These are phyloP conservation scores for Yamadazyma takamatsuzukensis DNA, from an alignment of 805 yeast species.

Conservation along the genomic window DNA sequence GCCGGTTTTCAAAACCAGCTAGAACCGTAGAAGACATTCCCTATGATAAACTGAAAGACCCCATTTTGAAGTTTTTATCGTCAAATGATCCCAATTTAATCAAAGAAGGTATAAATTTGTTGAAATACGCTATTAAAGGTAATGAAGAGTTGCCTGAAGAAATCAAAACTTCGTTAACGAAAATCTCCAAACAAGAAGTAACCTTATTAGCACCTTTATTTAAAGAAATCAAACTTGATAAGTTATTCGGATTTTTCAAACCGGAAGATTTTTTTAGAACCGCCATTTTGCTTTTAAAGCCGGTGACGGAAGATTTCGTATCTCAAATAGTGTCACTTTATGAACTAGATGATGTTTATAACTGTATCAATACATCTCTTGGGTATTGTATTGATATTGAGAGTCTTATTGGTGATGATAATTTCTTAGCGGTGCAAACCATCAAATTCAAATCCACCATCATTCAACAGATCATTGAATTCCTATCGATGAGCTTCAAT, in stretches of 20 bases:
- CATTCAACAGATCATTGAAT: constrained; percentile 22
- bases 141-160: constrained; percentile 30
- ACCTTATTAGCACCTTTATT: constrained; percentile 29
- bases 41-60: no score
- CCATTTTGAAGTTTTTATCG: no score
- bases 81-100: constrained; percentile 28
- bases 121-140: constrained; percentile 35
- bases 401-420: constrained; percentile 23
- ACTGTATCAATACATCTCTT: constrained; percentile 23
- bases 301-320: constrained; percentile 18
- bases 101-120: constrained; percentile 33
- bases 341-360: constrained; percentile 26
- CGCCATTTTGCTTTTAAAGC: constrained; percentile 20
- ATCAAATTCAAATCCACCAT: constrained; percentile 29
- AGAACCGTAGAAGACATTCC: no score
- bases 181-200: constrained; percentile 29
- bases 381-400: constrained; percentile 28
- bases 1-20: no score
- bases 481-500: constrained; percentile 23
- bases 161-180: constrained; percentile 18
- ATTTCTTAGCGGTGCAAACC: constrained; percentile 33
- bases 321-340: constrained; percentile 20
- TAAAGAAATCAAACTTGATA: constrained; percentile 22
- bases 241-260: constrained; percentile 21
- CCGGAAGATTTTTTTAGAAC: constrained; percentile 35